Evolutionary conservation across 2,329 filamentous ascomycete species (phyloP).

Genomic region (Fusarium marasasianum): DNA sequence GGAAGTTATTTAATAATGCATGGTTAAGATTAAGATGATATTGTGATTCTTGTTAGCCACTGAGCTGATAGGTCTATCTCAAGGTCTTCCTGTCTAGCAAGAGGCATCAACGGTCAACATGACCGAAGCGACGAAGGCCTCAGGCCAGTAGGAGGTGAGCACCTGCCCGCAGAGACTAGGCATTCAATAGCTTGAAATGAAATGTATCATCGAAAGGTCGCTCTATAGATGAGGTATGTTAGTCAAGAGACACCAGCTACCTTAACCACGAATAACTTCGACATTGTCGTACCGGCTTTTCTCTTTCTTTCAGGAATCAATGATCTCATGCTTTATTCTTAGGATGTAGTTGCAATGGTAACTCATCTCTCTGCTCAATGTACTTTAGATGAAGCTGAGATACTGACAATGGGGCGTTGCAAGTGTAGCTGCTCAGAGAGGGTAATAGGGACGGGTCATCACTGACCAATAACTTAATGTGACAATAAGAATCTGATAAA

Average conservation of each 20-base stretch:
- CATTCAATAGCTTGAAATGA: not conserved
- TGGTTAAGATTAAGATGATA: fast-evolving
- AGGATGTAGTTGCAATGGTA: no score
- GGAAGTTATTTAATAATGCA: no score
- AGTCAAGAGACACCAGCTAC: not conserved
- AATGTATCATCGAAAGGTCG: not conserved
- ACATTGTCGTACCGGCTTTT: not conserved
- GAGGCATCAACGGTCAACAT: not conserved
- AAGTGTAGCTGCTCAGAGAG: not conserved
- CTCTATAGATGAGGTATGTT: not conserved
- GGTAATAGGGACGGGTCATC: not conserved
- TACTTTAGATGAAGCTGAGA: not conserved
- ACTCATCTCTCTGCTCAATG: not conserved
- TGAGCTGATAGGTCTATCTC: no score
- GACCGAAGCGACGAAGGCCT: not conserved
- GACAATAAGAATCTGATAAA: not conserved
- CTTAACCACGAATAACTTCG: not conserved
- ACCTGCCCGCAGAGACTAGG: not conserved
- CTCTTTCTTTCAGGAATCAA: not conserved
- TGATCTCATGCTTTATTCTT: no score
- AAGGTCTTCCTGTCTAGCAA: not conserved
- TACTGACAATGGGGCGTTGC: not conserved
- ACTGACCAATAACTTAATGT: not conserved
- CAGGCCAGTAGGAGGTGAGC: not conserved
- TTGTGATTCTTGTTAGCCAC: fast-evolving